phyloP scores from a whole-genome alignment of 2,329 filamentous ascomycete genomes.

The Penicillium sp. region DNA sequence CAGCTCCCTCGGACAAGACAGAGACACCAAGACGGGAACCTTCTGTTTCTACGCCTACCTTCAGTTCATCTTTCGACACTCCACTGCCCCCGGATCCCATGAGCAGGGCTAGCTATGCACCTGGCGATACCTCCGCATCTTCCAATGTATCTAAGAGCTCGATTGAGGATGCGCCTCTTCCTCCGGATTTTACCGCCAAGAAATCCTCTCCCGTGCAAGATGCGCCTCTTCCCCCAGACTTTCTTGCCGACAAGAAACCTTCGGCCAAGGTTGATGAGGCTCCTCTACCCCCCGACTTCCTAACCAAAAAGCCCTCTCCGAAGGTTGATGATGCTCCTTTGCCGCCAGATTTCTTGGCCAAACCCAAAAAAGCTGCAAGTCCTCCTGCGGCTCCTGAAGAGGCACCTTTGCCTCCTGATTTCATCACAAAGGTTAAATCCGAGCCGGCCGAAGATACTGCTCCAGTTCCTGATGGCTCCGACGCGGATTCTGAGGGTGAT shows the following conservation, averaged over 20 bases:
- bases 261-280: slow-evolving; percentile 23
- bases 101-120: slow-evolving; percentile 50
- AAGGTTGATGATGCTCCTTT: not conserved
- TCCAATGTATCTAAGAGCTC: slow-evolving; percentile 48
- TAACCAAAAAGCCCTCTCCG: not conserved
- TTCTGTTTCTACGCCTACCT: slow-evolving; percentile 36
- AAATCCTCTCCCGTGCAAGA: slow-evolving; percentile 11
- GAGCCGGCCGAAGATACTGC: slow-evolving; percentile 26
- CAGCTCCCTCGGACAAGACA: slow-evolving; percentile 39
- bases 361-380: slow-evolving; percentile 21
- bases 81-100: slow-evolving; percentile 54
- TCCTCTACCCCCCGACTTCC: slow-evolving; percentile 32
- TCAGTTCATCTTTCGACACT: slow-evolving; percentile 35
- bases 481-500: slow-evolving; percentile 36
- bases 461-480: slow-evolving; percentile 41
- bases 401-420: slow-evolving; percentile 32
- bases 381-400: slow-evolving; percentile 22
- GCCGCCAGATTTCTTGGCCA: slow-evolving; percentile 16
- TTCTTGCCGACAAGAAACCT: slow-evolving; percentile 17
- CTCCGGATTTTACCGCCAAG: slow-evolving; percentile 29
- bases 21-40: slow-evolving; percentile 40
- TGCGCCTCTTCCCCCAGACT: slow-evolving; percentile 25
- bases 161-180: slow-evolving; percentile 45
- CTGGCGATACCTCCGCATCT: slow-evolving; percentile 54
- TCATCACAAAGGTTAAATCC: slow-evolving; percentile 6